A percentile compares a stretch with the other conserved stretches of the same genome.
These are phyloP conservation scores for Xerocomellus chrysenteron DNA, from an alignment of 768 basidiomycete genomes.

Conservation along the genomic window DNA sequence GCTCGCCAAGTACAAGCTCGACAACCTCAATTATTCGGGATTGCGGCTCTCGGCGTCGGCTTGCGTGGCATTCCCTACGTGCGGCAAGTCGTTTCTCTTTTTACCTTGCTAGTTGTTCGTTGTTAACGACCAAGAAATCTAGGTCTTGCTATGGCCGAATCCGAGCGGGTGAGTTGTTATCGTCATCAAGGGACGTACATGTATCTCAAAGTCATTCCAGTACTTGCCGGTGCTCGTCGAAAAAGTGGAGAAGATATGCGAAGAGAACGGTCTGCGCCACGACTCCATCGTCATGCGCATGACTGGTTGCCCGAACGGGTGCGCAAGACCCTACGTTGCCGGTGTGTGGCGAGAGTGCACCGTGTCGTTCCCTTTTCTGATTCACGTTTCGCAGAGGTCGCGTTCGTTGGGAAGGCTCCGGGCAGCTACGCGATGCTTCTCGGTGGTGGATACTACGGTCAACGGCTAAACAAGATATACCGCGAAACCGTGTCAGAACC, in stretches of 20 bases:
- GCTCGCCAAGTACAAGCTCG: slow-evolving; percentile 82
- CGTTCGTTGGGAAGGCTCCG: slow-evolving; percentile 94
- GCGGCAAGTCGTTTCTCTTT: slow-evolving; percentile 44
- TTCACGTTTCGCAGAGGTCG: slow-evolving; percentile 62
- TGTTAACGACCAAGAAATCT: slow-evolving; percentile 1
- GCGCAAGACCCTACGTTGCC: slow-evolving; percentile 90
- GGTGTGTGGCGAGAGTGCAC: slow-evolving; percentile 41
- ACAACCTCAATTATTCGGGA: slow-evolving; percentile 77
- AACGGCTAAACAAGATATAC: slow-evolving; percentile 95
- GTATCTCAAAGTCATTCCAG: slow-evolving; percentile 49
- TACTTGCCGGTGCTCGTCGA: slow-evolving; percentile 91
- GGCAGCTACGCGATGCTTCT: slow-evolving; percentile 93
- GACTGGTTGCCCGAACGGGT: slow-evolving; percentile 96
- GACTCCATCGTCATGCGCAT: slow-evolving; percentile 98
- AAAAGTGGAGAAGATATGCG: slow-evolving; percentile 94
- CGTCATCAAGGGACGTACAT: background rate
- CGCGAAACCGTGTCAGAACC: slow-evolving; percentile 87
- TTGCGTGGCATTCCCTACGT: slow-evolving; percentile 97
- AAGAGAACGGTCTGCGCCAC: slow-evolving; percentile 88
- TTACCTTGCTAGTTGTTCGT: background rate
- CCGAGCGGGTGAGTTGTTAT: slow-evolving; percentile 52
- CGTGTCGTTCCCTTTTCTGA: background rate
- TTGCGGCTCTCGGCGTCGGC: slow-evolving; percentile 89
- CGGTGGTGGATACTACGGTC: slow-evolving; percentile 93
- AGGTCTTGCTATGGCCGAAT: slow-evolving; percentile 79